Percentiles rank a stretch among this genome's conserved stretches.
Conservation (phyloP, 495 filamentous ascomycete species). For the Xylaria palmicola region DNA sequence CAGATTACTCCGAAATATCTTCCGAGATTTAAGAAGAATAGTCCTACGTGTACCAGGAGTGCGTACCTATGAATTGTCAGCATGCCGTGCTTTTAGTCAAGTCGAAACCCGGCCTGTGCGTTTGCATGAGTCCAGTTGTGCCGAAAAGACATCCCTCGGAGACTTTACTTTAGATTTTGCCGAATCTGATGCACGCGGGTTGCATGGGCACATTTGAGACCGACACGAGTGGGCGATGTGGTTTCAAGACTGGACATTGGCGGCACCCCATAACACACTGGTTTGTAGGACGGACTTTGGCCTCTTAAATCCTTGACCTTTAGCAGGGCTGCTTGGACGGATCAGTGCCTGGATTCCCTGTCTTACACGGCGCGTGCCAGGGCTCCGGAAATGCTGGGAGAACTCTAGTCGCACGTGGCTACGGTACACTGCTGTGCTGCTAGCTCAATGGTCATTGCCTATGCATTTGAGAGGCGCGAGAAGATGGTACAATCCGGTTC, state of each 20-base stretch:
- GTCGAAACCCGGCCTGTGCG: not conserved
- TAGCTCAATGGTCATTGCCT: not conserved
- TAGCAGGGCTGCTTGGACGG: too few species aligned
- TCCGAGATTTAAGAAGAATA: not conserved
- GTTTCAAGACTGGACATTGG: not conserved
- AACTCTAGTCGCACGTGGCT: not conserved
- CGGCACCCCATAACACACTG: too few species aligned
- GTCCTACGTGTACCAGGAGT: not conserved
- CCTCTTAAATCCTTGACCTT: not conserved
- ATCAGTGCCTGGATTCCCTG: not conserved
- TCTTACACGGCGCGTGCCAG: not conserved
- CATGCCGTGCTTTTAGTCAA: not conserved
- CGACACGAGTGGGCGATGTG: not conserved
- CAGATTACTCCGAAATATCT: not conserved
- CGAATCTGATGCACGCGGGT: conserved; percentile 4
- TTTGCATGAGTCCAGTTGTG: not conserved
- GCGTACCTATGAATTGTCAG: conserved; percentile 12
- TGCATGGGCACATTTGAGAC: not conserved
- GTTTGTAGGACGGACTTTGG: not conserved
- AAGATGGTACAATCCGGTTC: not conserved
- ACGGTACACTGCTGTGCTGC: not conserved
- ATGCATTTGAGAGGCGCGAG: not conserved
- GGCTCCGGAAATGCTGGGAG: not conserved
- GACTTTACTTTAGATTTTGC: conserved; percentile 2
- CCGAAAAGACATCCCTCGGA: conserved; percentile 2